Conservation (phyloP, 768 basidiomycete genomes). For the Amanita pallidorosea region DNA sequence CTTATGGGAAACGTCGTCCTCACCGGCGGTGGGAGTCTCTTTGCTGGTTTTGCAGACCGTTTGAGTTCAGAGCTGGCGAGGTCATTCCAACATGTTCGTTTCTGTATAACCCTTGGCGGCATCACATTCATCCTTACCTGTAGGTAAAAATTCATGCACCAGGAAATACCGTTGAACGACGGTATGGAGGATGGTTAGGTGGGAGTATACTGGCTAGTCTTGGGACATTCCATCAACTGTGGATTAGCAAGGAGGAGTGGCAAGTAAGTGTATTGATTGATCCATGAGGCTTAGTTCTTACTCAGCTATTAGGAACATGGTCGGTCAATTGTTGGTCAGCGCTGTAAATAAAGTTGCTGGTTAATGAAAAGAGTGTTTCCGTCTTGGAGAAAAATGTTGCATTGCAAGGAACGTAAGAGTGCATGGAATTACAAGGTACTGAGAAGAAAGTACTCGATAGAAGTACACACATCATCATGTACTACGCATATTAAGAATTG, state of each 20-base stretch:
- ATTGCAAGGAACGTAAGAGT: slow-evolving; percentile 12
- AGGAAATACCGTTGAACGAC: slow-evolving; percentile 81
- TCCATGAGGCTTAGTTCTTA: neutral
- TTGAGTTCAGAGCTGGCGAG: slow-evolving; percentile 65
- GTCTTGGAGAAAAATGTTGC: neutral
- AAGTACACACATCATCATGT: neutral
- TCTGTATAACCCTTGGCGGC: neutral
- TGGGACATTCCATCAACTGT: slow-evolving; percentile 96
- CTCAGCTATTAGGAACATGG: slow-evolving; percentile 57
- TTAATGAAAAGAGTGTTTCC: no score
- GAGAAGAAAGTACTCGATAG: neutral
- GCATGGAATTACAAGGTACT: slow-evolving; percentile 2
- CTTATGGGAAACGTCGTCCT: slow-evolving; percentile 91
- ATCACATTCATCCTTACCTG: neutral
- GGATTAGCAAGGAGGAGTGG: slow-evolving; percentile 93
- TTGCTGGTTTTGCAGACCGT: slow-evolving; percentile 79
- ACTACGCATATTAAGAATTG: neutral
- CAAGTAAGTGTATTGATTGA: slow-evolving; percentile 40
- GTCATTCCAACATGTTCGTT: slow-evolving; percentile 69
- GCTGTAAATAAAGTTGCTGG: slow-evolving; percentile 60
- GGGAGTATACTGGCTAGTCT: slow-evolving; percentile 91
- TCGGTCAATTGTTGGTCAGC: slow-evolving; percentile 69
- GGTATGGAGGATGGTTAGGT: slow-evolving; percentile 92
- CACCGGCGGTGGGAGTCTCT: slow-evolving; percentile 86
- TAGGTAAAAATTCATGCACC: slow-evolving; percentile 89